Evolutionary conservation across 768 basidiomycete species (phyloP).

Genomic region (Trametes villosa): DNA sequence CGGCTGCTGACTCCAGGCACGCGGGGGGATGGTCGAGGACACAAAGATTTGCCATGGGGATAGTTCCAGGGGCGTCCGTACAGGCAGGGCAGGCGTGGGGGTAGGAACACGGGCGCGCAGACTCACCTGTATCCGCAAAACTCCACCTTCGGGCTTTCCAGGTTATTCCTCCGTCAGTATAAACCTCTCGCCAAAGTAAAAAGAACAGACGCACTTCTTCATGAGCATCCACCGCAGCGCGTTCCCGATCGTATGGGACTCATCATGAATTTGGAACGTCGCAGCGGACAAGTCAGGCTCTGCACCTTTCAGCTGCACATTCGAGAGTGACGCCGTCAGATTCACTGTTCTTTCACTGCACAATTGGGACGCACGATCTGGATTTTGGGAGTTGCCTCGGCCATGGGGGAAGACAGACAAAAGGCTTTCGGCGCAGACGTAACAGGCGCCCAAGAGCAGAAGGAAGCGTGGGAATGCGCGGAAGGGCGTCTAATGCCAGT

Average conservation of each 20-base stretch:
- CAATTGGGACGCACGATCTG: conserved; percentile 17
- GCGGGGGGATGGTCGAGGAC: no score
- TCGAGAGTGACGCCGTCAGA: background rate
- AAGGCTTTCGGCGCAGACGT: background rate
- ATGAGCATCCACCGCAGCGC: conserved; percentile 96
- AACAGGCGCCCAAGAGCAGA: background rate
- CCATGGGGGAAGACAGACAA: conserved; percentile 9
- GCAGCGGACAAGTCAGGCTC: conserved; percentile 82
- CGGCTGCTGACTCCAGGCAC: background rate
- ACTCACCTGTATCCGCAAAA: conserved; percentile 96
- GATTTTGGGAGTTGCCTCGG: conserved; percentile 10
- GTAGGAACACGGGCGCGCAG: background rate
- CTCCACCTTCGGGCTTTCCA: conserved; percentile 86
- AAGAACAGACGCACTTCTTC: conserved; percentile 79
- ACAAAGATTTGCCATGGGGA: conserved; percentile 5
- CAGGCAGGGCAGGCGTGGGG: background rate
- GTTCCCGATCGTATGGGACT: conserved; percentile 96
- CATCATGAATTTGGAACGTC: conserved; percentile 90
- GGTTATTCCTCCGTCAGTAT: conserved; percentile 9
- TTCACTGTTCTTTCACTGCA: background rate
- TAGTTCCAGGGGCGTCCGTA: background rate
- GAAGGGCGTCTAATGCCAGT: no score
- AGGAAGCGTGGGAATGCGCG: background rate
- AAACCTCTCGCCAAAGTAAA: background rate
- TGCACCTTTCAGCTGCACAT: conserved; percentile 77